Percentiles rank a stretch among this genome's conserved stretches.
phyloP scores from a whole-genome alignment of 1,284 basidiomycete genomes.

The Xerocomus amazonicus region DNA sequence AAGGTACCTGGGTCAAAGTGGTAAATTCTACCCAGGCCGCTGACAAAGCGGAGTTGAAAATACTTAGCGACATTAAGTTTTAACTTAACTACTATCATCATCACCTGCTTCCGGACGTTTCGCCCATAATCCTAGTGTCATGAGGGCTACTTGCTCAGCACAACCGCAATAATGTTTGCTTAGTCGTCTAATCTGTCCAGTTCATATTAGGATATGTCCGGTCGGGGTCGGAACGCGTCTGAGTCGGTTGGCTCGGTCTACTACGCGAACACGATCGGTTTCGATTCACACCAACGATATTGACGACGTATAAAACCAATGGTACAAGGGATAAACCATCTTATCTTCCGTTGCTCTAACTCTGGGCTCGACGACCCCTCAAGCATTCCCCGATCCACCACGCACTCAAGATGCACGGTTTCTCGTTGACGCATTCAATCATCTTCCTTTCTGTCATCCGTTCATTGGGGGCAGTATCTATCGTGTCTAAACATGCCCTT shows the following conservation, averaged over 20 bases:
- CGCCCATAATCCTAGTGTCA: too few relatives aligned
- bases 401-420: conserved; percentile 21
- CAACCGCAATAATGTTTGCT: neutral
- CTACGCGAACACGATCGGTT: conserved; percentile 9
- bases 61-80: neutral
- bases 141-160: neutral
- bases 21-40: too few relatives aligned
- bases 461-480: conserved; percentile 17
- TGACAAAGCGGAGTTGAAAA: conserved; percentile 14
- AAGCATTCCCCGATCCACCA: conserved; percentile 11
- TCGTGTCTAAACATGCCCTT: conserved; percentile 7
- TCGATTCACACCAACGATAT: conserved; percentile 7
- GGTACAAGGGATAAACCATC: neutral
- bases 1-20: too few relatives aligned
- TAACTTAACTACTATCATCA: too few relatives aligned
- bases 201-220: neutral
- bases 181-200: neutral
- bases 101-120: too few relatives aligned
- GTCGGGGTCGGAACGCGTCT: neutral
- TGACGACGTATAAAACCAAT: conserved; percentile 13
- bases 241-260: conserved; percentile 2
- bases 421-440: conserved; percentile 11
- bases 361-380: conserved; percentile 14
- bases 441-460: conserved; percentile 14
- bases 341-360: neutral